Conservation (phyloP, 2,329 filamentous ascomycete genomes). For the Cercospora sojina region DNA sequence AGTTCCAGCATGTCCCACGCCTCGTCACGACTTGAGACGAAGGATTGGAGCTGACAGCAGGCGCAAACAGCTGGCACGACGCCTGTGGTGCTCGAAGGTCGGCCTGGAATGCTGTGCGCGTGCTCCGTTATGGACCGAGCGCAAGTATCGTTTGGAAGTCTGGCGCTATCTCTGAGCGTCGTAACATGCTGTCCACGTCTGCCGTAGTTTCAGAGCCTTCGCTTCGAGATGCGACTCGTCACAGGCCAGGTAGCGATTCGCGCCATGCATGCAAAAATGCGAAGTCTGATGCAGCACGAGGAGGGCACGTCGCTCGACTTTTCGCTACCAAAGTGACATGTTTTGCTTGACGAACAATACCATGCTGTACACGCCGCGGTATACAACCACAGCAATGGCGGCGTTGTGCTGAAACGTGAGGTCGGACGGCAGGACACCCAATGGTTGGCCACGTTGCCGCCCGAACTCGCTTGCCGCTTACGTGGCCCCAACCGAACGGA, state of each 20-base stretch:
- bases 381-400: background rate
- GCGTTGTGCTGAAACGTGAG: constrained; percentile 1
- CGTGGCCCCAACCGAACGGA: background rate
- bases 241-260: background rate
- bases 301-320: no score
- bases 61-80: background rate
- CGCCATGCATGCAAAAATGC: background rate
- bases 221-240: background rate
- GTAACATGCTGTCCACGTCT: background rate
- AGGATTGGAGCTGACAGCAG: background rate
- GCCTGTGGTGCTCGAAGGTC: background rate
- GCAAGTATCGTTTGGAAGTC: background rate
- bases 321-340: background rate
- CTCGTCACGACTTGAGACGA: background rate
- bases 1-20: background rate
- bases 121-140: background rate
- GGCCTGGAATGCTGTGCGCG: background rate
- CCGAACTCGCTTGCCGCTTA: constrained; percentile 1
- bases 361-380: background rate
- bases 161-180: background rate
- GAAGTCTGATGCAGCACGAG: background rate
- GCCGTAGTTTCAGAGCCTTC: background rate
- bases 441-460: constrained; percentile 6
- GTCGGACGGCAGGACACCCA: background rate
- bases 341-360: background rate